These are phyloP conservation scores for Tuber indicum DNA, from an alignment of 495 filamentous ascomycete species.

Conservation along the genomic window DNA sequence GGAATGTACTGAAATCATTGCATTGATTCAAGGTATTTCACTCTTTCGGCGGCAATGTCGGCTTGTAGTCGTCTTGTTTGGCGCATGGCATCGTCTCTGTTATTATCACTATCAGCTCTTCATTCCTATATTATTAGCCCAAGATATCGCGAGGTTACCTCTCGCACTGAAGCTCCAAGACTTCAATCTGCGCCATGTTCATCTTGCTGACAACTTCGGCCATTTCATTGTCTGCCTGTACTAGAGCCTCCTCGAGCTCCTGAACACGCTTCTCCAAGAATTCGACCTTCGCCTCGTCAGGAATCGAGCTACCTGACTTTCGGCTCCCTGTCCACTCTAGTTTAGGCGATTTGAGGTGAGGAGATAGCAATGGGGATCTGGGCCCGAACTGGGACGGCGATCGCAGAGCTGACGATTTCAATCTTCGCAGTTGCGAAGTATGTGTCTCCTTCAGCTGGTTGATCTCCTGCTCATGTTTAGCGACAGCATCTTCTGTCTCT, in stretches of 20 bases:
- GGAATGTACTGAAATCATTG: slow-evolving; percentile 11
- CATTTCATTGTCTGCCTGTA: slow-evolving; percentile 86
- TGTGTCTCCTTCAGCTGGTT: slow-evolving; percentile 67
- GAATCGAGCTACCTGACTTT: slow-evolving; percentile 51
- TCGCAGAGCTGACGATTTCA: slow-evolving; percentile 51
- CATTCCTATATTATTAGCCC: neutral
- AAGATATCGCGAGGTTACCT: slow-evolving; percentile 50
- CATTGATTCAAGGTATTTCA: slow-evolving; percentile 28
- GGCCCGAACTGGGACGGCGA: slow-evolving; percentile 44
- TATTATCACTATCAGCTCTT: neutral
- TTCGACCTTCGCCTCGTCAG: slow-evolving; percentile 63
- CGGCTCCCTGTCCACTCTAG: slow-evolving; percentile 45
- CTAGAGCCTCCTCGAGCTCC: slow-evolving; percentile 75
- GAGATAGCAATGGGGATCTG: slow-evolving; percentile 55
- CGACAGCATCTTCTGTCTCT: slow-evolving; percentile 73
- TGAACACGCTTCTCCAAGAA: slow-evolving; percentile 63
- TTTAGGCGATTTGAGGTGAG: slow-evolving; percentile 46
- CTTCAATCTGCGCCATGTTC: slow-evolving; percentile 91
- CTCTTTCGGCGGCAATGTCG: slow-evolving; percentile 47
- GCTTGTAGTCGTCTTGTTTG: slow-evolving; percentile 70
- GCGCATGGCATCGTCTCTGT: slow-evolving; percentile 74
- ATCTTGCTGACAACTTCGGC: slow-evolving; percentile 84
- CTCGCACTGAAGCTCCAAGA: slow-evolving; percentile 83
- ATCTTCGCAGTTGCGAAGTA: slow-evolving; percentile 66
- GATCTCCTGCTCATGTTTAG: slow-evolving; percentile 80